phyloP scores from a whole-genome alignment of 768 basidiomycete species.

The Kwoniella shandongensis region DNA sequence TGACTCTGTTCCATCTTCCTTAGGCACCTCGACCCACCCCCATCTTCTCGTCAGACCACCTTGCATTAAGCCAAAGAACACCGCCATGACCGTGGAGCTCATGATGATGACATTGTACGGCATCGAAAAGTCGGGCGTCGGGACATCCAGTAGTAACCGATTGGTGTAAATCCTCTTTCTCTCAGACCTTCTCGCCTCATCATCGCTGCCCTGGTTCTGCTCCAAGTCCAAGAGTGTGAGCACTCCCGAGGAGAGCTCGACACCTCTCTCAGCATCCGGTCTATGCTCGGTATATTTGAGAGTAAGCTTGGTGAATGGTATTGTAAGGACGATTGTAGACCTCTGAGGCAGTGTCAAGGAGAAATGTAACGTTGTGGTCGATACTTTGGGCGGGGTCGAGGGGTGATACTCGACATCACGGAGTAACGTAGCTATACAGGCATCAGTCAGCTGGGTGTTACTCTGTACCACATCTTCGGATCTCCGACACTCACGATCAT shows the following conservation, averaged over 20 bases:
- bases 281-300: conserved; percentile 93
- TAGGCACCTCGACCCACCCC: conserved; percentile 55
- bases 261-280: conserved; percentile 91
- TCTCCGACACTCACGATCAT: neutral
- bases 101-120: conserved; percentile 99
- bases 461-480: too few species aligned
- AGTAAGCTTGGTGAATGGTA: conserved; percentile 80
- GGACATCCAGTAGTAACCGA: conserved; percentile 81
- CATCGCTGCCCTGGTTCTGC: neutral
- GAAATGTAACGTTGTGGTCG: conserved; percentile 74
- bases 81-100: conserved; percentile 77
- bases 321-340: conserved; percentile 64
- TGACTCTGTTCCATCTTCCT: neutral
- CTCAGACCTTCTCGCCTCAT: neutral
- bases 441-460: conserved; percentile 12
- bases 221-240: conserved; percentile 53
- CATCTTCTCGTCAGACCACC: conserved; percentile 80
- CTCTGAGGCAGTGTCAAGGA: conserved; percentile 68
- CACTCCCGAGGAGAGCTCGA: conserved; percentile 86
- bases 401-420: conserved; percentile 67
- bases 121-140: conserved; percentile 99
- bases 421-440: conserved; percentile 62
- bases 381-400: conserved; percentile 63
- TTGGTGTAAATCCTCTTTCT: conserved; percentile 68
- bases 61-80: conserved; percentile 90